Percentiles rank a stretch among this genome's conserved stretches.
phyloP scores from a whole-genome alignment of 305 asterid genomes.

The Fraxinus latifolia region DNA sequence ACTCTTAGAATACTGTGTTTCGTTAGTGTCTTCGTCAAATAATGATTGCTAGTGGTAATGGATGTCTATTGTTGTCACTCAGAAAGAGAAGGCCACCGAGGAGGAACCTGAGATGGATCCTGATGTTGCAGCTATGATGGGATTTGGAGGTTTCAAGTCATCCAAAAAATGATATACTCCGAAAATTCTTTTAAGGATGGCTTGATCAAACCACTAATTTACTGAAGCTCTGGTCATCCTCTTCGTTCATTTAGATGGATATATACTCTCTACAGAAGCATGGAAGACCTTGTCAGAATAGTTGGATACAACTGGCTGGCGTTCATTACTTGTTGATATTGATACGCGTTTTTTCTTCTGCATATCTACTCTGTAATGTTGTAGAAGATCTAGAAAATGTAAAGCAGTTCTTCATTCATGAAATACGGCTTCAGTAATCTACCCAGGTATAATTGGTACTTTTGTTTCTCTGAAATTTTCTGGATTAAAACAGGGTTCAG shows the following conservation, averaged over 20 bases:
- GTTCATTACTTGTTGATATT: neutral
- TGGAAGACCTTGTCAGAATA: neutral
- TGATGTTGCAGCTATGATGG: conserved; percentile 92
- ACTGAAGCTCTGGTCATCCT: neutral
- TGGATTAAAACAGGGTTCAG: neutral
- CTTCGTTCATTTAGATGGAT: neutral
- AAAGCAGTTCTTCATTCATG: neutral
- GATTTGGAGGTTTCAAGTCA: conserved; percentile 86
- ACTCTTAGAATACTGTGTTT: neutral
- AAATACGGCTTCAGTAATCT: neutral
- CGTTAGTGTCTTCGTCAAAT: neutral
- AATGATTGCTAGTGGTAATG: conserved; percentile 4
- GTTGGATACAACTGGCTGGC: neutral
- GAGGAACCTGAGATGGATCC: conserved; percentile 90
- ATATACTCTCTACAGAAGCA: neutral
- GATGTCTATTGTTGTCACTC: conserved; percentile 20
- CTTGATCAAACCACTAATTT: neutral
- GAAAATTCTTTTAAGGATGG: neutral
- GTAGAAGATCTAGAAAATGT: neutral
- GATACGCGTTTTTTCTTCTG: neutral
- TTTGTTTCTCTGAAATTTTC: neutral
- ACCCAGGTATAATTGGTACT: neutral
- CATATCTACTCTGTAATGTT: neutral
- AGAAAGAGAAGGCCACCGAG: conserved; percentile 75
- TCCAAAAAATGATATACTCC: conserved; percentile 55